Conservation (phyloP, 2,329 filamentous ascomycete species). For the Sporothrix brasiliensis region DNA sequence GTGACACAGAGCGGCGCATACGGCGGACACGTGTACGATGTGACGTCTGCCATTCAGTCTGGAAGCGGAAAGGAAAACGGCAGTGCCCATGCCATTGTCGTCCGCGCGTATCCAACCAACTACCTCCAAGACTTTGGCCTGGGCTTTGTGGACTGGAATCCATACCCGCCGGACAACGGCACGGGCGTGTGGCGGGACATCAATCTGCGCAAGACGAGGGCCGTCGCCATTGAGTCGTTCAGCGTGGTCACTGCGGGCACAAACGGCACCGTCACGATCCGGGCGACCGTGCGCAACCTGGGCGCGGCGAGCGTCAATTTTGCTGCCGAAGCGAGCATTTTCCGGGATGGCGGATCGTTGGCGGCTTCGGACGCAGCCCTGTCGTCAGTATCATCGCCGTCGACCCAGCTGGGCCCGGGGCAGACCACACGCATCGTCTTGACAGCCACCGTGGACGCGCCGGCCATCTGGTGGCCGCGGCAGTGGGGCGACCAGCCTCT, state of each 20-base stretch:
- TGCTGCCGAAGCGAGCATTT: conserved; percentile 37
- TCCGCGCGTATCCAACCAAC: conserved; percentile 60
- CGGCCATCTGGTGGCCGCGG: conserved; percentile 62
- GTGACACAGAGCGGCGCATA: conserved; percentile 59
- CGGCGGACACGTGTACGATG: conserved; percentile 57
- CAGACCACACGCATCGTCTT: conserved; percentile 33
- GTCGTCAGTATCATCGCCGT: neutral
- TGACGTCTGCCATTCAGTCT: conserved; percentile 48
- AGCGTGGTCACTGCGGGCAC: conserved; percentile 49
- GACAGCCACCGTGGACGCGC: conserved; percentile 31
- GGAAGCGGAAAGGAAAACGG: conserved; percentile 36
- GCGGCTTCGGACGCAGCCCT: neutral
- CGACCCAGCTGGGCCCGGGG: conserved; percentile 30
- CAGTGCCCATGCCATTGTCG: conserved; percentile 54
- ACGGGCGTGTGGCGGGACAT: conserved; percentile 66
- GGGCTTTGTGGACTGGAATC: conserved; percentile 66
- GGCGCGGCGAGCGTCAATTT: conserved; percentile 46
- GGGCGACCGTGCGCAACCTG: conserved; percentile 47
- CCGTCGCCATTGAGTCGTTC: conserved; percentile 51
- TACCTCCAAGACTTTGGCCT: conserved; percentile 62
- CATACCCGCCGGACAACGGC: conserved; percentile 63
- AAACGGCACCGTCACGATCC: conserved; percentile 46
- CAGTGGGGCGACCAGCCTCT: conserved; percentile 57
- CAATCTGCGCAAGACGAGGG: conserved; percentile 57
- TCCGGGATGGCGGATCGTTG: conserved; percentile 38